Evolutionary conservation across 2,329 filamentous ascomycete species (phyloP).

Genomic region (Xylariaceae sp.): DNA sequence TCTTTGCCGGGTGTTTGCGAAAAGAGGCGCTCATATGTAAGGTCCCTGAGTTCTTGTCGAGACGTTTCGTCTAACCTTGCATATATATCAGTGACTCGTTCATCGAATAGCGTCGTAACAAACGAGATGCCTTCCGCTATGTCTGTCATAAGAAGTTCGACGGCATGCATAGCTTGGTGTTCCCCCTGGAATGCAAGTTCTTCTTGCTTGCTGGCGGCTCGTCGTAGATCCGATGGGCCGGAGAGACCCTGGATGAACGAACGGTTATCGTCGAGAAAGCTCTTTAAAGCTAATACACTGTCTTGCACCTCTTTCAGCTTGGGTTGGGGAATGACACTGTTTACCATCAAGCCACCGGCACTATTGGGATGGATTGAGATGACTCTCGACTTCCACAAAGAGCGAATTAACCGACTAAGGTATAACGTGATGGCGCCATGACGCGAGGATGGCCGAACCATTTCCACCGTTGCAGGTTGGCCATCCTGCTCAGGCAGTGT

Average conservation of each 20-base stretch:
- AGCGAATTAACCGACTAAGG: constrained; percentile 83
- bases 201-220: constrained; percentile 81
- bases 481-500: constrained; percentile 80
- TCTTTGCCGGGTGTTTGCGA: constrained; percentile 80
- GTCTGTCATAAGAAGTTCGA: constrained; percentile 84
- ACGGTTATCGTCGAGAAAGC: constrained; percentile 86
- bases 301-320: constrained; percentile 82
- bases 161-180: constrained; percentile 86
- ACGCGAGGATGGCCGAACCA: constrained; percentile 84
- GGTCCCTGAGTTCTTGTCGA: constrained; percentile 70
- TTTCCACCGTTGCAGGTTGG: constrained; percentile 74
- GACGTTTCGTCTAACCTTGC: constrained; percentile 73
- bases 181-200: constrained; percentile 92
- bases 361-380: constrained; percentile 60
- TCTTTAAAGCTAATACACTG: constrained; percentile 76
- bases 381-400: constrained; percentile 83
- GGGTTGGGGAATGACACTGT: constrained; percentile 66
- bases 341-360: constrained; percentile 66
- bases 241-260: constrained; percentile 91
- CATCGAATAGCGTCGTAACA: constrained; percentile 91
- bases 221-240: constrained; percentile 84
- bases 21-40: constrained; percentile 91
- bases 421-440: constrained; percentile 90
- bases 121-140: constrained; percentile 98
- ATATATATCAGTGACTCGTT: constrained; percentile 88